Conservation (phyloP, 345 rosid genomes). For the Raphanus raphanistrum region DNA sequence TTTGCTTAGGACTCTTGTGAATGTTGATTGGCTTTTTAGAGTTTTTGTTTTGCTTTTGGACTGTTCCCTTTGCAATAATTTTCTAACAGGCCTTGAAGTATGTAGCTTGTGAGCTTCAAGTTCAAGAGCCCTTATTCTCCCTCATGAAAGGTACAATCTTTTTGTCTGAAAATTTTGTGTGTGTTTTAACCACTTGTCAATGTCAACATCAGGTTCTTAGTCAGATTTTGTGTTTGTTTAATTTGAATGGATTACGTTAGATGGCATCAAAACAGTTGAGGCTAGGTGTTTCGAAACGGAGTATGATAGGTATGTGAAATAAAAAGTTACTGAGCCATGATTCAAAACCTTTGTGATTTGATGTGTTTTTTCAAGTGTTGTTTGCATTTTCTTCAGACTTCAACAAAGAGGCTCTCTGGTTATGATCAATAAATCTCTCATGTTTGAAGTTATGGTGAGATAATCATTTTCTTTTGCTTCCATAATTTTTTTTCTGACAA, state of each 20-base stretch:
- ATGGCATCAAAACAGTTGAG: conserved; percentile 50
- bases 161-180: background rate
- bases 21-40: conserved; percentile 2
- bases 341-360: background rate
- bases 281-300: conserved; percentile 47
- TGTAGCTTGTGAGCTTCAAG: conserved; percentile 44
- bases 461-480: conserved; percentile 16
- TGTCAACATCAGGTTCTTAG: conserved; percentile 8
- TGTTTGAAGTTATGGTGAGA: conserved; percentile 67
- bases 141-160: conserved; percentile 45
- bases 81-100: conserved; percentile 42
- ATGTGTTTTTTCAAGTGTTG: conserved; percentile 15
- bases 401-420: conserved; percentile 44
- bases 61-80: conserved; percentile 1
- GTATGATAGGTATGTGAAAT: conserved; percentile 43
- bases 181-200: background rate
- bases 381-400: conserved; percentile 49
- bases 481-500: background rate
- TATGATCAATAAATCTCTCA: conserved; percentile 57
- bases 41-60: conserved; percentile 8
- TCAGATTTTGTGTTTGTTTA: background rate
- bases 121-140: conserved; percentile 54
- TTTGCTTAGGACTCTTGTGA: background rate
- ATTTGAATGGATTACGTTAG: conserved; percentile 33
- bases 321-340: background rate